These are phyloP conservation scores for Cryptococcus depauperatus DNA, from an alignment of 1,284 basidiomycete species.

Conservation along the genomic window DNA sequence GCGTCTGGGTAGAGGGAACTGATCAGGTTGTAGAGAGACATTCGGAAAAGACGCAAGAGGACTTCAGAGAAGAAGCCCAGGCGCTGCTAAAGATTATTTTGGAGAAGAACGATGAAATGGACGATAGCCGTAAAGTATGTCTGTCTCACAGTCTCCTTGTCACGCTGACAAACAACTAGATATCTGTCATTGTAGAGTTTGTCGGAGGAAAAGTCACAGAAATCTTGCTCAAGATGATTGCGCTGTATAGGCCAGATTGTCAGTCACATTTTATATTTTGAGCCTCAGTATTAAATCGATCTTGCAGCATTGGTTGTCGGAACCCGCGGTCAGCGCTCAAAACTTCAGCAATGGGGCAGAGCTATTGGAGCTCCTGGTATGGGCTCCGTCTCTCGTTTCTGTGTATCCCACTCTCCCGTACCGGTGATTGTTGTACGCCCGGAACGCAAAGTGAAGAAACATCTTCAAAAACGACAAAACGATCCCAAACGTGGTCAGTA, in stretches of 20 bases:
- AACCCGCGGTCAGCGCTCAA: constrained; percentile 63
- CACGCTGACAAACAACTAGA: constrained; percentile 45
- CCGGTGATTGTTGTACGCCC: constrained; percentile 87
- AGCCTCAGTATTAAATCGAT: constrained; percentile 4
- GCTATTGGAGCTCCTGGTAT: constrained; percentile 55
- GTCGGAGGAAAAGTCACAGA: constrained; percentile 83
- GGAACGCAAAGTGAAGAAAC: constrained; percentile 76
- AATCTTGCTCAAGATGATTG: constrained; percentile 84
- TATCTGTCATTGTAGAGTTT: constrained; percentile 89
- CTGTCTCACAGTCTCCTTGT: not conserved
- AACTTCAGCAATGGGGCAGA: constrained; percentile 54
- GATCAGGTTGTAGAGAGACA: constrained; percentile 54
- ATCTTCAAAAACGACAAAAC: constrained; percentile 67
- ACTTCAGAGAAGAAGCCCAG: constrained; percentile 78
- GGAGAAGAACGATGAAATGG: constrained; percentile 69
- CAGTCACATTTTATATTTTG: constrained; percentile 12
- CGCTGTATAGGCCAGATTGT: constrained; percentile 87
- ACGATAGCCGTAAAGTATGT: constrained; percentile 64
- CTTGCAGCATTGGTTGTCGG: constrained; percentile 70
- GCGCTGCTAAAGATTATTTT: constrained; percentile 74
- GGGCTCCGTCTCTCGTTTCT: constrained; percentile 55
- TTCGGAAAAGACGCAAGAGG: constrained; percentile 54
- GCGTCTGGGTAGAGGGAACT: constrained; percentile 4
- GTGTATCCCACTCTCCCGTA: constrained; percentile 78
- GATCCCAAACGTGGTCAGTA: constrained; percentile 77